A percentile compares a stretch with the other conserved stretches of the same genome.
Conservation (phyloP, 2,329 filamentous ascomycete genomes). For the Colletotrichum godetiae region DNA sequence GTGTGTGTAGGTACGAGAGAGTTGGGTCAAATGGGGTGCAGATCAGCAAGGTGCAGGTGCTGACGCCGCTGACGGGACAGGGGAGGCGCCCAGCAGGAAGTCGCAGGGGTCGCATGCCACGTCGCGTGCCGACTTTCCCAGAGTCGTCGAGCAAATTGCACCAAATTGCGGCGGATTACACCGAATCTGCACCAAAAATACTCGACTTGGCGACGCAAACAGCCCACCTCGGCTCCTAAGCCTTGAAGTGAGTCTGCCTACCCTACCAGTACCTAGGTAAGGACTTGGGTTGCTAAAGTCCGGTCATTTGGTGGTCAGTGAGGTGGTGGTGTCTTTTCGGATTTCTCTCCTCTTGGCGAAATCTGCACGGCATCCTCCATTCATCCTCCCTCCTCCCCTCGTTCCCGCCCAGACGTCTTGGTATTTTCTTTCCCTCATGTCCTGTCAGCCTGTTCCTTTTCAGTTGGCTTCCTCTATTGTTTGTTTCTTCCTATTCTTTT, state of each 20-base stretch:
- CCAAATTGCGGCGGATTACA: not conserved
- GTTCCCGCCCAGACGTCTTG: constrained; percentile 3
- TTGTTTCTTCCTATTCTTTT: not conserved
- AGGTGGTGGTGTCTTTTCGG: not conserved
- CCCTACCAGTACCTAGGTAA: not conserved
- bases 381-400: not conserved
- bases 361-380: not conserved
- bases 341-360: not conserved
- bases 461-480: not conserved
- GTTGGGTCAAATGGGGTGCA: not conserved
- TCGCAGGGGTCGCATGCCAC: constrained; percentile 29
- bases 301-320: not conserved
- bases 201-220: constrained; percentile 18
- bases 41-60: not conserved
- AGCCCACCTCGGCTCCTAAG: constrained; percentile 1
- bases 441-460: not conserved
- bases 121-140: constrained; percentile 34
- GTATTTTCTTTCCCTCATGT: not conserved
- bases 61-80: constrained; percentile 15
- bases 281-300: not conserved
- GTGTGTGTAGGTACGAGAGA: too few relatives aligned
- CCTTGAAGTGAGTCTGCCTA: not conserved
- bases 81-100: constrained; percentile 16
- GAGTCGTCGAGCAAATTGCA: constrained; percentile 5
- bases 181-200: not conserved